These are phyloP conservation scores for Kentomonas sorsogonicus DNA, from an alignment of 208 protist genomes.

Conservation along the genomic window DNA sequence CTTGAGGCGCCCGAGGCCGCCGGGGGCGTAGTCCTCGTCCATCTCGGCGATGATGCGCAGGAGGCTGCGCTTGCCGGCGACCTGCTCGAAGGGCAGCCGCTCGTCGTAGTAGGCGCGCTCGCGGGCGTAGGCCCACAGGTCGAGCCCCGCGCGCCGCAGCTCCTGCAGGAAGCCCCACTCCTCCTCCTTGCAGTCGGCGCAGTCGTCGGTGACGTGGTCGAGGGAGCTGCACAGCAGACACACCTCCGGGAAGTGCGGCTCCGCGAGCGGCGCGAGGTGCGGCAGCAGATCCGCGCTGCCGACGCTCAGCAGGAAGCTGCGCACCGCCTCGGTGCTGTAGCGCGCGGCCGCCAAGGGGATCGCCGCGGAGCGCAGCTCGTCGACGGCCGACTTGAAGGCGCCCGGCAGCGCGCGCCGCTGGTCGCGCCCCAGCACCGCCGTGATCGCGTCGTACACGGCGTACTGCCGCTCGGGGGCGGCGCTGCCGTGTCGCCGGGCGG, in stretches of 20 bases:
- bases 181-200: conserved; percentile 35
- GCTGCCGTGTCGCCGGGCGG: conserved; percentile 4
- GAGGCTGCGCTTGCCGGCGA: conserved; percentile 46
- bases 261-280: conserved; percentile 57
- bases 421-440: conserved; percentile 28
- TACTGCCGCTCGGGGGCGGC: conserved; percentile 26
- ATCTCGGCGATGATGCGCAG: conserved; percentile 52
- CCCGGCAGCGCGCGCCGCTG: conserved; percentile 39
- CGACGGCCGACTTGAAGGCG: conserved; percentile 50
- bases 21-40: conserved; percentile 65
- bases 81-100: conserved; percentile 59
- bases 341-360: conserved; percentile 76
- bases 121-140: conserved; percentile 68
- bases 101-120: conserved; percentile 57
- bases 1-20: conserved; percentile 53
- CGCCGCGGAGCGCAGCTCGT: conserved; percentile 58
- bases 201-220: conserved; percentile 65
- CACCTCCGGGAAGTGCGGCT: conserved; percentile 70
- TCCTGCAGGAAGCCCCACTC: conserved; percentile 65
- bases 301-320: conserved; percentile 71
- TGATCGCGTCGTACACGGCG: conserved; percentile 41
- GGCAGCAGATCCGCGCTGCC: conserved; percentile 64
- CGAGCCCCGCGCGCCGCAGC: conserved; percentile 53
- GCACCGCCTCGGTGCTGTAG: conserved; percentile 81
- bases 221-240: conserved; percentile 81